A percentile compares a stretch with the other conserved stretches of the same genome.
Conservation (phyloP, 2,329 filamentous ascomycete genomes). For the Trichoderma breve region DNA sequence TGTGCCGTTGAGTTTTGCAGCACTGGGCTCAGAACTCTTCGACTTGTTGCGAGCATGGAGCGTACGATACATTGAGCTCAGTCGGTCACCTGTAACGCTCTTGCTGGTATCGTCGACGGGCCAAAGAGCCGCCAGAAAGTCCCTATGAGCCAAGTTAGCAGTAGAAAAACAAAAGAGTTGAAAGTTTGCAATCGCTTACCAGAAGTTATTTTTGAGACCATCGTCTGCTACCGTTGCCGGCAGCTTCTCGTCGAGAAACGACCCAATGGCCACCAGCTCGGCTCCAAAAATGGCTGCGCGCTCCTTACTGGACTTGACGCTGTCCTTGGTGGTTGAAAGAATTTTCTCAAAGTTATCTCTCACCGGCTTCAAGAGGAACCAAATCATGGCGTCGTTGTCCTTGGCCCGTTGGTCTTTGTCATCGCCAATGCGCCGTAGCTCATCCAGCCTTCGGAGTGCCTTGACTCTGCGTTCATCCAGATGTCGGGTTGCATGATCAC, state of each 20-base stretch:
- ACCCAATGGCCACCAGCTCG: constrained; percentile 60
- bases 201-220: constrained; percentile 49
- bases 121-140: constrained; percentile 47
- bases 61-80: constrained; percentile 46
- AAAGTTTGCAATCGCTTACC: constrained; percentile 38
- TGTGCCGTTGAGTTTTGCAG: constrained; percentile 35
- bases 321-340: constrained; percentile 59
- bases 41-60: constrained; percentile 37
- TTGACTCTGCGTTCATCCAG: constrained; percentile 43
- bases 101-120: constrained; percentile 46
- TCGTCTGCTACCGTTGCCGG: constrained; percentile 42
- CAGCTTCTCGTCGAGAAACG: constrained; percentile 53
- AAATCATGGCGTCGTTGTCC: constrained; percentile 48
- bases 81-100: constrained; percentile 43
- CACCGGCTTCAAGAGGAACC: constrained; percentile 56
- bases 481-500: constrained; percentile 32
- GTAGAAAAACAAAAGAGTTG: background rate
- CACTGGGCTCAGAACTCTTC: constrained; percentile 29
- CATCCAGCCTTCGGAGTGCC: constrained; percentile 42
- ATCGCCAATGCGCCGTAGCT: constrained; percentile 47
- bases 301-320: constrained; percentile 60
- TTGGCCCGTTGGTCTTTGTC: constrained; percentile 48
- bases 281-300: constrained; percentile 60
- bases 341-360: constrained; percentile 59
- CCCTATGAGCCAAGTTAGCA: constrained; percentile 34